Evolutionary conservation across 1,284 basidiomycete species (phyloP), one percentile per base, ranked within the genome.

Genomic region (Lignosus rhinocerotis): DNA sequence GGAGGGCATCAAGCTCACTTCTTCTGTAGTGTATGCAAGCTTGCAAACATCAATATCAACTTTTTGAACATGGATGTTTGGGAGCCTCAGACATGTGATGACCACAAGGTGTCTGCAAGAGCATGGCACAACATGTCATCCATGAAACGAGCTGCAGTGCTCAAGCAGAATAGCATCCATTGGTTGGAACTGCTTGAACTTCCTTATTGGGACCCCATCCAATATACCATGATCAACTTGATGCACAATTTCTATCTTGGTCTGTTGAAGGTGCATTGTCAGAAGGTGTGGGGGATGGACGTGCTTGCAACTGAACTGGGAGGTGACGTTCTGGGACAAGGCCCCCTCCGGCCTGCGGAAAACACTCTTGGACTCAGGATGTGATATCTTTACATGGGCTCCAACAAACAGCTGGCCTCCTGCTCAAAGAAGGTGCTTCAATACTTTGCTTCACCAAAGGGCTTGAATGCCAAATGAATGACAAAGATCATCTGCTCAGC

Each of bases 211-310:
- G 62, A 76, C 53, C 72, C 75, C 0, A 57, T 69, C 21, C 36
- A 47, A 3, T 75, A 64, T 48, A 64, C 67, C 0, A 66, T 72
- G 1, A 58, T 76, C 19, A 75, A 78, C 51, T 58, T 70, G 6
- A 75, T 78, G 75, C 76, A 78, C 54, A 66, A 65, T 6, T 58
- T 70, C 0, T 72, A 69, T 41, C 67, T 76, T 0, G 69, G 70
- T 16, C 38, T 69, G 7, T 51, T 73, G 0, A 33, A 52, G 41
- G 33, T 11, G 9, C 74, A 76, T 49, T 61, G 61, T 44, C 59
- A 67, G 3, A 44, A 59, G 0, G 51, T 73, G 6, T 73, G 72
- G 61, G 63, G 69, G 3, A 68, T 76, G 43, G 64, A 69, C 46
- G 46, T 60, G 0, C 47, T 56, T 9, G 17, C 50, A 12, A 51